These are phyloP conservation scores for Aspergillus calidoustus DNA, from an alignment of 2,329 filamentous ascomycete genomes.

Conservation along the genomic window DNA sequence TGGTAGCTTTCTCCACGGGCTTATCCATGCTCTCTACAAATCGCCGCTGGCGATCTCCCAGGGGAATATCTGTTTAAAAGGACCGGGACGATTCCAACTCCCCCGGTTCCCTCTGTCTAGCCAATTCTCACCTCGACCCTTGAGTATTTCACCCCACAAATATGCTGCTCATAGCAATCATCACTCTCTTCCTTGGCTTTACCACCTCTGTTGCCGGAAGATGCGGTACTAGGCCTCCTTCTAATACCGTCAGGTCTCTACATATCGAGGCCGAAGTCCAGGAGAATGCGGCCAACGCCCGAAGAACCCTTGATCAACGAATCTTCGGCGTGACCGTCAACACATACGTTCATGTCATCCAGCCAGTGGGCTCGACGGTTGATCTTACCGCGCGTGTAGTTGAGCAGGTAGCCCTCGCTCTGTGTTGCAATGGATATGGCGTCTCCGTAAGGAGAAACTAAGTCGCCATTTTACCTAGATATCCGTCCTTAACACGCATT, in stretches of 20 bases:
- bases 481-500: background rate
- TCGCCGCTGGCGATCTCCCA: background rate
- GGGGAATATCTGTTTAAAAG: background rate
- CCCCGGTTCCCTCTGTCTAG: background rate
- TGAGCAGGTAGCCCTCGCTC: background rate
- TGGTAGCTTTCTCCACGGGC: background rate
- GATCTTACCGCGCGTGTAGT: background rate
- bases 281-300: background rate
- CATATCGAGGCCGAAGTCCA: background rate
- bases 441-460: background rate
- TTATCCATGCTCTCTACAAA: background rate
- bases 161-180: background rate
- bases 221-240: background rate
- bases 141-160: background rate
- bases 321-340: background rate
- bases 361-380: background rate
- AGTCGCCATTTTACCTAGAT: background rate
- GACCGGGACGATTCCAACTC: background rate
- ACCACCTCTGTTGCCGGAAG: background rate
- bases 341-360: constrained; percentile 6
- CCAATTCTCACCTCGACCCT: background rate
- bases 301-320: too few relatives aligned
- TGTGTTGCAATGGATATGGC: background rate
- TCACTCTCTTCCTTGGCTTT: background rate
- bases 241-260: background rate